Evolutionary conservation across 1,284 basidiomycete genomes (phyloP), one percentile per base, ranked within the genome.

Genomic region (Schizophyllum commune): DNA sequence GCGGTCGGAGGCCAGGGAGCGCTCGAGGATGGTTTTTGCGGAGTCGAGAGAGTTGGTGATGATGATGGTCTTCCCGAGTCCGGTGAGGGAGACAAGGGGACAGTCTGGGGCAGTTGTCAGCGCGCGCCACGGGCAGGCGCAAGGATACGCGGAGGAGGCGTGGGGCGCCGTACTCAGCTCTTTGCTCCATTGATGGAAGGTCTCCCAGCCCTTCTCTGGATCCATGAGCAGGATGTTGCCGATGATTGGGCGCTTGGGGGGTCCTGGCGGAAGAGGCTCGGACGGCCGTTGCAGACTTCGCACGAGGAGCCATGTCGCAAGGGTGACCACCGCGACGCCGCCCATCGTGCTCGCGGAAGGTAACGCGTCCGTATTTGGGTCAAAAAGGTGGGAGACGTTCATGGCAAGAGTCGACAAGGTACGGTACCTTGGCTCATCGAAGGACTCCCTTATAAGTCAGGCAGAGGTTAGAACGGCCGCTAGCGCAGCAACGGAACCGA

Each of bases 1-100:
- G 19, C 79, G 72, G 65, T 71, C 71, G 22, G 68, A 75, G 63
- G 77, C 78, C 15, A 70, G 69, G 1, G 62, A 65, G 59, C 73
- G 77, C n/a, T 55, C 53, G 53, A 55, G 53, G 19, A 55, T 20
- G 19, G 53, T 15, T 5, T 55, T 20, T 2, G 27, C 53, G 11
- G 53, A 20, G 6, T 21, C 19, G 19, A 15, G 20, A 3, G 53
- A 55, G 53, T 55, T 55, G 53, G 19, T 11, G 11, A 55, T 55
- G 19, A 55, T 55, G 27, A 55, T 19, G 53, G 19, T 20, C 5
- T 55, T 4, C 3, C 53, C 53, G 19, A 55, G 53, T 2, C 53
- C 53, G 53, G 19, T 55, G 20, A 55, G 27, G 20, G 53, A 55
- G 19, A 55, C 19, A 4, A 55, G 13, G 53, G 9, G 13, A 13